Evolutionary conservation across 495 filamentous ascomycete species (phyloP).

Genomic region (Cenococcum geophilum): DNA sequence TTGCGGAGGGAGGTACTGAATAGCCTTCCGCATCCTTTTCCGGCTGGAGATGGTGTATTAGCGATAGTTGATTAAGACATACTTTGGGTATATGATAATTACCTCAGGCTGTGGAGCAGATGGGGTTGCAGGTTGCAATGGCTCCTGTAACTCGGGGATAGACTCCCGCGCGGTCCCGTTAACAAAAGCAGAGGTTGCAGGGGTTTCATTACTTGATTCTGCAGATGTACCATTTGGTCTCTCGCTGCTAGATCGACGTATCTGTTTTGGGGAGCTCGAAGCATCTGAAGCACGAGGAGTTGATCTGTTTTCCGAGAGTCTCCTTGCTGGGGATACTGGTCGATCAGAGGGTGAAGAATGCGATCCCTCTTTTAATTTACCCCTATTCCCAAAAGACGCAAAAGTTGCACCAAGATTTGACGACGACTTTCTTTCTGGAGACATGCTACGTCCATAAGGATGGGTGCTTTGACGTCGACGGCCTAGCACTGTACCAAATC

Average conservation of each 20-base stretch:
- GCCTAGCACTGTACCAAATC: constrained; percentile 39
- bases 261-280: constrained; percentile 26
- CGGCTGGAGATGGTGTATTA: constrained; percentile 30
- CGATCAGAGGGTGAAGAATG: constrained; percentile 13
- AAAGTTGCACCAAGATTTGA: constrained; percentile 28
- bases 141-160: constrained; percentile 34
- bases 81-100: neutral
- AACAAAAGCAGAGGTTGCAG: constrained; percentile 13
- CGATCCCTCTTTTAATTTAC: constrained; percentile 26
- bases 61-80: neutral
- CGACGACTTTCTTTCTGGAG: constrained; percentile 37
- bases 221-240: constrained; percentile 20
- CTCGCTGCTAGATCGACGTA: constrained; percentile 17
- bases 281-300: constrained; percentile 25
- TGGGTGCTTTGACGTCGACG: constrained; percentile 35
- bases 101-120: constrained; percentile 20
- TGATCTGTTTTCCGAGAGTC: constrained; percentile 14
- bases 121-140: constrained; percentile 28
- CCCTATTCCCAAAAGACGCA: constrained; percentile 23
- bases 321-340: constrained; percentile 22
- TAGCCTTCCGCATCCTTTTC: constrained; percentile 61
- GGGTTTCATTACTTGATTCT: constrained; percentile 13
- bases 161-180: constrained; percentile 29
- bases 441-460: constrained; percentile 33
- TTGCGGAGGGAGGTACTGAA: constrained; percentile 57